Percentiles rank a stretch among this genome's conserved stretches.
Conservation (phyloP, 257 asterid species). For the Solanum ossicruentum region DNA sequence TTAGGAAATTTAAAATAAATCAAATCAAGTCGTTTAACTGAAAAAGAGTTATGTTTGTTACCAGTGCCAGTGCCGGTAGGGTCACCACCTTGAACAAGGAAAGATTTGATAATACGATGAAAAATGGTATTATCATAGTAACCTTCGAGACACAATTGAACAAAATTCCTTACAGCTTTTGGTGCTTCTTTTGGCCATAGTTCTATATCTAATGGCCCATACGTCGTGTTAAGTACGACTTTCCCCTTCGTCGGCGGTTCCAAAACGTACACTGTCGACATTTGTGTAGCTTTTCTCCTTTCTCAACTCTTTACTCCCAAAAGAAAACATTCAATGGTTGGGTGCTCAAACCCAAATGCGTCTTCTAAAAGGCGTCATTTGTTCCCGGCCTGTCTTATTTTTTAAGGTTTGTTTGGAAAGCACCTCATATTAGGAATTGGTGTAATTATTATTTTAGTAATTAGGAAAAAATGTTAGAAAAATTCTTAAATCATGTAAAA, state of each 20-base stretch:
- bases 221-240: slow-evolving; percentile 64
- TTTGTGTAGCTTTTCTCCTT: slow-evolving; percentile 1
- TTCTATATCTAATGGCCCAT: slow-evolving; percentile 87
- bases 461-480: too few relatives aligned
- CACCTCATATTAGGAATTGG: too few relatives aligned
- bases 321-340: background rate
- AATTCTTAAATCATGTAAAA: too few relatives aligned
- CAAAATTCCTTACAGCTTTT: slow-evolving; percentile 88
- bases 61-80: slow-evolving; percentile 82
- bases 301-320: background rate
- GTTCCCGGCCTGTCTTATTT: too few relatives aligned
- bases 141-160: slow-evolving; percentile 93
- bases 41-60: slow-evolving; percentile 1
- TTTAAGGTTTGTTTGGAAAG: too few relatives aligned
- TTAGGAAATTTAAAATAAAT: background rate
- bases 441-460: too few relatives aligned
- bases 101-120: slow-evolving; percentile 76
- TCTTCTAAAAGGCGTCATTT: too few relatives aligned
- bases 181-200: slow-evolving; percentile 99
- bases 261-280: slow-evolving; percentile 88
- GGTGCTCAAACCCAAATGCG: background rate
- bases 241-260: slow-evolving; percentile 99
- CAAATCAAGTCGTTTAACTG: background rate
- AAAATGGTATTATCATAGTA: slow-evolving; percentile 67
- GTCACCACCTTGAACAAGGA: slow-evolving; percentile 84